Conservation (phyloP, 2,329 filamentous ascomycete species). For the Chaetomium strumarium region DNA sequence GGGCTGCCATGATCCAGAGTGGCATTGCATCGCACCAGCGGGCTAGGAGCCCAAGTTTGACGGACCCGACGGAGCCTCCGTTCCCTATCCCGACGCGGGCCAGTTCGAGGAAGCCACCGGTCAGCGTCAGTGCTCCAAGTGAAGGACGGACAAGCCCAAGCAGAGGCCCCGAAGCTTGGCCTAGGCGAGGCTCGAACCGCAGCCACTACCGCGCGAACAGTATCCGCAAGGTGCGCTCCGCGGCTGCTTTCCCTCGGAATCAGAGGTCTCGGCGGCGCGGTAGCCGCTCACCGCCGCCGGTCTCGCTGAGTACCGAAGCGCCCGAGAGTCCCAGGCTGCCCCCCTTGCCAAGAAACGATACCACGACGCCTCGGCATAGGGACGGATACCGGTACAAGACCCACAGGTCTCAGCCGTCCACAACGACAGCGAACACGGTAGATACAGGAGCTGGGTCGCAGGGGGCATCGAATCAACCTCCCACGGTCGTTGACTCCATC, state of each 20-base stretch:
- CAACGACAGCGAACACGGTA: slow-evolving; percentile 47
- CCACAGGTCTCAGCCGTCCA: slow-evolving; percentile 55
- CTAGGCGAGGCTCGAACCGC: slow-evolving; percentile 44
- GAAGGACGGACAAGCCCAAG: slow-evolving; percentile 77
- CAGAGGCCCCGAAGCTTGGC: slow-evolving; percentile 49
- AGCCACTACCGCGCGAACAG: slow-evolving; percentile 52
- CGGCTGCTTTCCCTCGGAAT: slow-evolving; percentile 60
- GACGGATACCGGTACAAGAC: slow-evolving; percentile 39
- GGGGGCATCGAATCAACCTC: slow-evolving; percentile 57
- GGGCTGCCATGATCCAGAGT: slow-evolving; percentile 73
- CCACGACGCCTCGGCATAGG: slow-evolving; percentile 53
- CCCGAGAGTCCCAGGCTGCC: slow-evolving; percentile 67
- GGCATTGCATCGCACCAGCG: slow-evolving; percentile 66
- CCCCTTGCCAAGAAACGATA: slow-evolving; percentile 66
- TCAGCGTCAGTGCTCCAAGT: slow-evolving; percentile 57
- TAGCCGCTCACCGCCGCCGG: slow-evolving; percentile 58
- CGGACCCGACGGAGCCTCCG: slow-evolving; percentile 61
- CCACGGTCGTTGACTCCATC: slow-evolving; percentile 89
- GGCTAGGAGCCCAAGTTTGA: slow-evolving; percentile 59
- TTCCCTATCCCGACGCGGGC: slow-evolving; percentile 88
- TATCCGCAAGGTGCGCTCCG: slow-evolving; percentile 80
- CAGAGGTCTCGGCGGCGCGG: slow-evolving; percentile 44
- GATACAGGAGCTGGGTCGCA: slow-evolving; percentile 46
- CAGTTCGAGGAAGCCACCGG: slow-evolving; percentile 71
- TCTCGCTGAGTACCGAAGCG: slow-evolving; percentile 61